These are phyloP conservation scores for Exophiala lecanii-corni DNA, from an alignment of 2,329 filamentous ascomycete genomes.

Conservation along the genomic window DNA sequence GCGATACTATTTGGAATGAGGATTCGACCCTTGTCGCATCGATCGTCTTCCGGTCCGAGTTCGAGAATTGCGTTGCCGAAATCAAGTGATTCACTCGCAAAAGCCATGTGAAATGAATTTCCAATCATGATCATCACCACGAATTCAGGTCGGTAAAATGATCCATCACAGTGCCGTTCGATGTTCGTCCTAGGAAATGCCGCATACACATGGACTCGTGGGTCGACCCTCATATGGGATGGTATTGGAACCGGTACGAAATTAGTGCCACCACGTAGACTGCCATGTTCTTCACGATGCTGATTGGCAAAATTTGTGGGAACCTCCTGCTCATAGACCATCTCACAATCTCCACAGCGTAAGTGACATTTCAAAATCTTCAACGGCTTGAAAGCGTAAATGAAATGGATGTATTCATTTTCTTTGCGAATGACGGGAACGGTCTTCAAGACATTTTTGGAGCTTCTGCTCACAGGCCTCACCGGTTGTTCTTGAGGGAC, in stretches of 20 bases:
- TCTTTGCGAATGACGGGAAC: slow-evolving; percentile 10
- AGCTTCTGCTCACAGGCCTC: slow-evolving; percentile 1
- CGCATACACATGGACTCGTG: slow-evolving; percentile 17
- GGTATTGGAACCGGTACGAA: slow-evolving; percentile 23
- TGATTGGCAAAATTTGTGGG: slow-evolving; percentile 14
- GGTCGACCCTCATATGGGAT: slow-evolving; percentile 15
- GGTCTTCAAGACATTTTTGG: slow-evolving; percentile 5
- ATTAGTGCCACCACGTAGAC: slow-evolving; percentile 25
- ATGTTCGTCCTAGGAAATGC: slow-evolving; percentile 25
- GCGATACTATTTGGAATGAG: slow-evolving; percentile 27
- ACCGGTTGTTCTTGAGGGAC: slow-evolving; percentile 14
- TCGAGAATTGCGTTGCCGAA: slow-evolving; percentile 23
- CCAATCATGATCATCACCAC: slow-evolving; percentile 23
- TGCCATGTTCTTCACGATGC: slow-evolving; percentile 19
- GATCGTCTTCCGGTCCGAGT: slow-evolving; percentile 19
- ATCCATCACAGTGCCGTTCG: slow-evolving; percentile 15
- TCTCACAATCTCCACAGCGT: slow-evolving; percentile 20
- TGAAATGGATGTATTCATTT: slow-evolving; percentile 25
- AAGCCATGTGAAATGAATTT: slow-evolving; percentile 24
- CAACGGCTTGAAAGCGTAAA: slow-evolving; percentile 23
- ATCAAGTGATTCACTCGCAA: slow-evolving; percentile 24
- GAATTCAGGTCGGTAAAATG: slow-evolving; percentile 25
- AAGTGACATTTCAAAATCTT: slow-evolving; percentile 21
- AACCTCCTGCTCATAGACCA: slow-evolving; percentile 19
- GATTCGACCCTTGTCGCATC: slow-evolving; percentile 24